Percentiles rank a stretch among this genome's conserved stretches.
Evolutionary conservation across 441 rosid genomes (phyloP).

Genomic region (Isatis lusitanica): DNA sequence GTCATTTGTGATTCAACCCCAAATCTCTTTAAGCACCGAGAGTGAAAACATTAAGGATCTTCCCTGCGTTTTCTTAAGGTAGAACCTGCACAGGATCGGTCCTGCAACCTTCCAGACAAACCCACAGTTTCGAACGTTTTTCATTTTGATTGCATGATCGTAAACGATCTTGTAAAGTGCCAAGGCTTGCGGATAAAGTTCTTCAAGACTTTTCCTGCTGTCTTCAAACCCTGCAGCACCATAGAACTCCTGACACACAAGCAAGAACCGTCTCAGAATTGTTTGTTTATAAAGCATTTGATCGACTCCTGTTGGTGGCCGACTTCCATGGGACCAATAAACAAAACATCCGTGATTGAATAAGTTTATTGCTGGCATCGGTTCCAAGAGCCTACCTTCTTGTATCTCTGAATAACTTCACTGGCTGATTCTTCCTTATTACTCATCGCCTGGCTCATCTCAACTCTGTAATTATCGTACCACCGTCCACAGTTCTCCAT

Average conservation of each 20-base stretch:
- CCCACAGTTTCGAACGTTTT: constrained; percentile 25
- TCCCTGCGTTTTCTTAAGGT: constrained; percentile 23
- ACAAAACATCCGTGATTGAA: too few species aligned
- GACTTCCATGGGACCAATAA: too few species aligned
- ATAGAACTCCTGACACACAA: constrained; percentile 45
- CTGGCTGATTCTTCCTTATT: constrained; percentile 21
- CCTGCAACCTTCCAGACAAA: constrained; percentile 82
- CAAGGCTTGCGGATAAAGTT: constrained; percentile 47
- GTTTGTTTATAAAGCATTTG: neutral
- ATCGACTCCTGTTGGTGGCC: neutral
- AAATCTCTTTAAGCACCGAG: constrained; percentile 45
- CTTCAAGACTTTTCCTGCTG: constrained; percentile 40
- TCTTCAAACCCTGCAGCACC: constrained; percentile 48
- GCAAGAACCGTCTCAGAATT: constrained; percentile 23
- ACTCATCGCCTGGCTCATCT: constrained; percentile 40
- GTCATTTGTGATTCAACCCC: constrained; percentile 5
- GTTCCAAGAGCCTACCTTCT: constrained; percentile 40
- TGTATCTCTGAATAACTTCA: constrained; percentile 40
- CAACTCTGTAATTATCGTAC: constrained; percentile 44
- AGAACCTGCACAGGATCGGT: constrained; percentile 46
- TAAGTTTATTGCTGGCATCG: neutral
- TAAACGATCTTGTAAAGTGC: constrained; percentile 56
- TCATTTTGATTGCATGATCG: constrained; percentile 26
- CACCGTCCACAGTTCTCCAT: constrained; percentile 38
- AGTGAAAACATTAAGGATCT: constrained; percentile 19